These are phyloP conservation scores for Trypanosoma grayi DNA, from an alignment of 208 protist genomes.

Conservation along the genomic window DNA sequence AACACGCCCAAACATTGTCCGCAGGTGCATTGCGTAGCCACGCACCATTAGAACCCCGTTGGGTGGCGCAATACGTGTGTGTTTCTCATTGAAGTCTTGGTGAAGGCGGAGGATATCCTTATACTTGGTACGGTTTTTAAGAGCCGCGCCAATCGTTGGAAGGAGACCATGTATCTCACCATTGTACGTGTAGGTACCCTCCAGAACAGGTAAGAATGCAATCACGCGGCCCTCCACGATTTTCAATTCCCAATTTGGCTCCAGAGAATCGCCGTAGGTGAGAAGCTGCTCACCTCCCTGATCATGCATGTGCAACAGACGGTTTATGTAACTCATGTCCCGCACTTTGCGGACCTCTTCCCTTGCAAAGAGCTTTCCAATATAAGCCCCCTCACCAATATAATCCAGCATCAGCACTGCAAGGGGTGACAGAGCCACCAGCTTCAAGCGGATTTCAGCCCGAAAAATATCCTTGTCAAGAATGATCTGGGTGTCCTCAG, in stretches of 20 bases:
- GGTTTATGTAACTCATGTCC: slow-evolving; percentile 71
- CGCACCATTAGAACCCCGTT: slow-evolving; percentile 79
- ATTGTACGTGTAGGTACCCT: slow-evolving; percentile 75
- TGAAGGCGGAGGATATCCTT: slow-evolving; percentile 89
- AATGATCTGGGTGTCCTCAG: slow-evolving; percentile 53
- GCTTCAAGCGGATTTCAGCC: slow-evolving; percentile 53
- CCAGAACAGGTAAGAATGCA: slow-evolving; percentile 79
- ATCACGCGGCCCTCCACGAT: slow-evolving; percentile 82
- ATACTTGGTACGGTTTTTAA: slow-evolving; percentile 63
- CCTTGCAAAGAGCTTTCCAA: slow-evolving; percentile 90
- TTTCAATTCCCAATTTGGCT: slow-evolving; percentile 70
- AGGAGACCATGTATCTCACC: slow-evolving; percentile 84
- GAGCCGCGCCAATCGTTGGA: slow-evolving; percentile 81
- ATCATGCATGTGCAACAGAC: slow-evolving; percentile 68
- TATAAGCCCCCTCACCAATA: slow-evolving; percentile 60
- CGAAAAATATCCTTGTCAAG: slow-evolving; percentile 36
- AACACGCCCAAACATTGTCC: slow-evolving; percentile 88
- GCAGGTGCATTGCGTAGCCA: slow-evolving; percentile 81
- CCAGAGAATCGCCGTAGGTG: slow-evolving; percentile 58
- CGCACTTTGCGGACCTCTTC: slow-evolving; percentile 71
- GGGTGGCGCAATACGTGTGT: slow-evolving; percentile 56
- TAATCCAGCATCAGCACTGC: slow-evolving; percentile 87
- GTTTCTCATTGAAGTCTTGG: slow-evolving; percentile 69
- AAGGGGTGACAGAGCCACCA: slow-evolving; percentile 75
- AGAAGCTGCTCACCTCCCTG: slow-evolving; percentile 71